These are phyloP conservation scores for Pelargonium nanum DNA, from an alignment of 345 rosid species.

Conservation along the genomic window DNA sequence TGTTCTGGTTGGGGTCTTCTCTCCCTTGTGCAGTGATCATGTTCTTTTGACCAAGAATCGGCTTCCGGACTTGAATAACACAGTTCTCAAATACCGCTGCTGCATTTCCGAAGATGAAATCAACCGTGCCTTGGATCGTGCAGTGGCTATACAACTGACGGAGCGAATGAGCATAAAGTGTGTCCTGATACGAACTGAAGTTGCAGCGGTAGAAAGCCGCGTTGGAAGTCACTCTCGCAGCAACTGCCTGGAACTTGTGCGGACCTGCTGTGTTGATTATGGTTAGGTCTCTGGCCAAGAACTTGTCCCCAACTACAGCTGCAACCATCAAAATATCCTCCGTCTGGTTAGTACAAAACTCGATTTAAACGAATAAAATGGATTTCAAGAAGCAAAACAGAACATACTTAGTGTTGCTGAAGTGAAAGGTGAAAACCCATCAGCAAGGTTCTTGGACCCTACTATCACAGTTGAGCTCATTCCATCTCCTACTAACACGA, in stretches of 20 bases:
- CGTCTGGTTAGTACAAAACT: no score
- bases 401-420: slow-evolving; percentile 83
- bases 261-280: slow-evolving; percentile 11
- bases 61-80: slow-evolving; percentile 18
- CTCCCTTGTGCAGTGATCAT: slow-evolving; percentile 38
- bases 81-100: slow-evolving; percentile 31
- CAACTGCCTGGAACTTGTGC: slow-evolving; percentile 8
- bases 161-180: slow-evolving; percentile 40
- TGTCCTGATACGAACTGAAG: slow-evolving; percentile 51
- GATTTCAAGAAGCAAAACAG: no score
- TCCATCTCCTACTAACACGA: slow-evolving; percentile 94
- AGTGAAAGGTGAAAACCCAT: slow-evolving; percentile 82
- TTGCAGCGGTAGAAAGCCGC: slow-evolving; percentile 35
- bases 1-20: slow-evolving; percentile 38
- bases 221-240: slow-evolving; percentile 11
- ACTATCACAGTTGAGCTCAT: slow-evolving; percentile 59
- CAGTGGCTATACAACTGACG: slow-evolving; percentile 47
- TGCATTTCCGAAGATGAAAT: slow-evolving; percentile 44
- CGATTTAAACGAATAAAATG: no score
- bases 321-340: not conserved
- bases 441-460: slow-evolving; percentile 59
- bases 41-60: slow-evolving; percentile 17
- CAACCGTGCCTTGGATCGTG: slow-evolving; percentile 43
- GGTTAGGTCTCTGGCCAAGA: slow-evolving; percentile 9
- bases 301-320: slow-evolving; percentile 9